Evolutionary conservation across 495 filamentous ascomycete genomes (phyloP), one percentile per base, ranked within the genome.

Genomic region (Durotheca rogersii): DNA sequence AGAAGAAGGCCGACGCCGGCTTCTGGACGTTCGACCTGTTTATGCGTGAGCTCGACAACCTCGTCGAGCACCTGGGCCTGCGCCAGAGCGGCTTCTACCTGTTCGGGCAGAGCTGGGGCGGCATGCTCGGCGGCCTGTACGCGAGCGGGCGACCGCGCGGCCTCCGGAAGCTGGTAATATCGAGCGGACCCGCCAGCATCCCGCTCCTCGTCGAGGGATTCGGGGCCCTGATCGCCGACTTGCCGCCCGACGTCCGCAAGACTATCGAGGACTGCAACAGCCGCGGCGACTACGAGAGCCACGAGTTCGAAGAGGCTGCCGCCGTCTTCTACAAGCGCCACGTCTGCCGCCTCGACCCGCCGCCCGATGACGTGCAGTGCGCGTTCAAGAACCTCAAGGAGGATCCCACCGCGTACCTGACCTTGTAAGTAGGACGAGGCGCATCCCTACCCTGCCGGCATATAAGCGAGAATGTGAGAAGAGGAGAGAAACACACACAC

Each of bases 21-120:
- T 72, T 81, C 49, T 81, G 76, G 75, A 78, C 68, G 0, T 51
- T 68, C 2, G 62, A 71, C 11, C 65, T 23, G 1, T 72, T 81
- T 42, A 75, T 79, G 4, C 67, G 75, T 1, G 78, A 83, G 57
- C 72, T 81, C 5, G 70, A 78, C 29, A 79, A 79, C 50, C 57
- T 83, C 19, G 44, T 78, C 15, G 50, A 62, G 12, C 51, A 70
- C 21, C 57, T 81, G 2, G 62, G 58, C 1, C 66, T 81, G 33
- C 57, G 61, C 9, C 21, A 41, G 7, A 45, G 58, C 0, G 57
- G 66, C 3, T 81, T 74, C 58, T 66, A 73, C 46, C 11, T 80
- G 2, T 51, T 75, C 5, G 78, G 78, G 11, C 73, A 81, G 37
- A 71, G 64, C 39, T 82, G 78, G 78, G 79, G 41, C 7, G 50